phyloP scores from a whole-genome alignment of 495 filamentous ascomycete genomes.

The Emericellopsis terricola region DNA sequence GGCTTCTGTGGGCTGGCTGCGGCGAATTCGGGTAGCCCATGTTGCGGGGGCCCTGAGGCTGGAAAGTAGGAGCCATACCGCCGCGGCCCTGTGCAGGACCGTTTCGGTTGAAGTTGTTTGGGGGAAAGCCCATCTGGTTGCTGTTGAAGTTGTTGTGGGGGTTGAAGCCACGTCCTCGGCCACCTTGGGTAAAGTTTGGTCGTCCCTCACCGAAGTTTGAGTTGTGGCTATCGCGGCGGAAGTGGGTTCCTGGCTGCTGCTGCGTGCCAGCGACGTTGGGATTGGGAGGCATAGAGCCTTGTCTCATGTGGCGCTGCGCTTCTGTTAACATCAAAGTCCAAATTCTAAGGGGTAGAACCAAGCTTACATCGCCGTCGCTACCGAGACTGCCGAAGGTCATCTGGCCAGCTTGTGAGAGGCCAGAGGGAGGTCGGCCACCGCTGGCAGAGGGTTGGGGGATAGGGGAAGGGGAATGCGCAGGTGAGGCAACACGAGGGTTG shows the following conservation, averaged over 20 bases:
- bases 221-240: slow-evolving; percentile 67
- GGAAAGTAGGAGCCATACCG: slow-evolving; percentile 49
- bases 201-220: slow-evolving; percentile 59
- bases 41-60: slow-evolving; percentile 34
- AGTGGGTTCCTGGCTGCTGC: slow-evolving; percentile 38
- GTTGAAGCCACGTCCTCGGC: slow-evolving; percentile 44
- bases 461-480: slow-evolving; percentile 65
- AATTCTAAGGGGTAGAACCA: neutral
- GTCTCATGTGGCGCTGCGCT: slow-evolving; percentile 41
- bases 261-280: slow-evolving; percentile 43
- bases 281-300: slow-evolving; percentile 30
- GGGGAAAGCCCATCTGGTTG: slow-evolving; percentile 52
- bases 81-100: slow-evolving; percentile 43
- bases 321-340: neutral
- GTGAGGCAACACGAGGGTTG: slow-evolving; percentile 51
- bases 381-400: slow-evolving; percentile 72
- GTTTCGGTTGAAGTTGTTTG: slow-evolving; percentile 34
- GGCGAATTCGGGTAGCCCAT: slow-evolving; percentile 47
- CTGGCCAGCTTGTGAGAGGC: slow-evolving; percentile 39
- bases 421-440: slow-evolving; percentile 63
- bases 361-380: slow-evolving; percentile 55
- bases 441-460: slow-evolving; percentile 77
- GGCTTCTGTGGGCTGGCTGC: slow-evolving; percentile 45
- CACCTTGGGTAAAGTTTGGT: slow-evolving; percentile 25
- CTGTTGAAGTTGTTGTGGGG: slow-evolving; percentile 30